phyloP scores from a whole-genome alignment of 1,284 basidiomycete genomes.

The Omphalotus olearius region DNA sequence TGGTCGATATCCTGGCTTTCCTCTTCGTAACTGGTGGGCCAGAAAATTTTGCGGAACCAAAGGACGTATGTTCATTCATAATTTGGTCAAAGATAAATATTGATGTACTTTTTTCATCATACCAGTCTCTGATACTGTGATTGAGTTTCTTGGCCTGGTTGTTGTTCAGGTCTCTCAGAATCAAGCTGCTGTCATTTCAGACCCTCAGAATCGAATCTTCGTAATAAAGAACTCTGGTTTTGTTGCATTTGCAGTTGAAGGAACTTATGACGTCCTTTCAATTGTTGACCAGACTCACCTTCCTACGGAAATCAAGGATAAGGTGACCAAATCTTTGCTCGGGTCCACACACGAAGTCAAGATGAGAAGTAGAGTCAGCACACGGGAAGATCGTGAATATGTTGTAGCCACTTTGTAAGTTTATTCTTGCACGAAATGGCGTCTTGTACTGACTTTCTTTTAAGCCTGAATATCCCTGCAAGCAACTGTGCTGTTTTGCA shows the following conservation, averaged over 20 bases:
- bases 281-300: slow-evolving; percentile 81
- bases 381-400: slow-evolving; percentile 48
- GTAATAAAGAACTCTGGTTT: slow-evolving; percentile 76
- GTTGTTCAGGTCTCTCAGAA: slow-evolving; percentile 53
- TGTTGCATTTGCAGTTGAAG: slow-evolving; percentile 70
- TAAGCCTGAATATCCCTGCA: slow-evolving; percentile 74
- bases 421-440: background rate
- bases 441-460: background rate
- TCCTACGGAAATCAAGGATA: slow-evolving; percentile 53
- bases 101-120: slow-evolving; percentile 7
- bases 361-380: slow-evolving; percentile 57
- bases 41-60: slow-evolving; percentile 60
- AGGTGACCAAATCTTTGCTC: slow-evolving; percentile 52
- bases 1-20: slow-evolving; percentile 72
- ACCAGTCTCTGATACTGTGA: slow-evolving; percentile 74
- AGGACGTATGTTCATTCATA: slow-evolving; percentile 45
- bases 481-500: slow-evolving; percentile 82
- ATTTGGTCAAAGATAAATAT: background rate
- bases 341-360: slow-evolving; percentile 71
- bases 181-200: slow-evolving; percentile 70
- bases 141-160: slow-evolving; percentile 72
- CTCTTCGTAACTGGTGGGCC: slow-evolving; percentile 80
- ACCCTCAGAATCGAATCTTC: slow-evolving; percentile 78
- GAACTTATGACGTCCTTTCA: slow-evolving; percentile 69
- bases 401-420: slow-evolving; percentile 72